These are phyloP conservation scores for Phaeoacremonium minimum DNA, from an alignment of 2,329 filamentous ascomycete genomes.

Conservation along the genomic window DNA sequence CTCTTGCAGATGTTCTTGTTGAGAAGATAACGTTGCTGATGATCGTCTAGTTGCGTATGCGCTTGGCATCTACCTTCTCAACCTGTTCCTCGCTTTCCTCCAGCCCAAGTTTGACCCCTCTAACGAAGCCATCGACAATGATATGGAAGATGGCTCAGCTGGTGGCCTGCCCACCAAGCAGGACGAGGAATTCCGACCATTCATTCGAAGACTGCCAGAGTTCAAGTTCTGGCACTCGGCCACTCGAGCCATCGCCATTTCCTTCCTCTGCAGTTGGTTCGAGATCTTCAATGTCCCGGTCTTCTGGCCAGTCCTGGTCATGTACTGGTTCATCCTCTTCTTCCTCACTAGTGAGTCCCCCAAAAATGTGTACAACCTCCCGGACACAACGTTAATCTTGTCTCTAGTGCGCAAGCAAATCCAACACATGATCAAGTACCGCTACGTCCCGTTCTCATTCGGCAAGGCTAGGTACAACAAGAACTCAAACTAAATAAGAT, in stretches of 20 bases:
- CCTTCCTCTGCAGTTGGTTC: constrained; percentile 88
- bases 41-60: constrained; percentile 77
- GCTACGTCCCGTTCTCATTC: constrained; percentile 90
- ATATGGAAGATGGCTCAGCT: constrained; percentile 88
- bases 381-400: constrained; percentile 1
- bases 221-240: constrained; percentile 99
- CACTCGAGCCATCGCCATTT: constrained; percentile 78
- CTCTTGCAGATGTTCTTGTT: not conserved
- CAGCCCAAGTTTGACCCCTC: constrained; percentile 98
- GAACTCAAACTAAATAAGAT: no score
- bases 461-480: constrained; percentile 81
- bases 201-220: constrained; percentile 91
- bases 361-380: not conserved
- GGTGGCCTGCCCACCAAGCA: constrained; percentile 86
- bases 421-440: constrained; percentile 99
- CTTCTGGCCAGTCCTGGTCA: constrained; percentile 97
- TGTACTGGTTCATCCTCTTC: constrained; percentile 98
- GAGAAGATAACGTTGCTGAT: not conserved
- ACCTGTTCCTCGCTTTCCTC: constrained; percentile 97
- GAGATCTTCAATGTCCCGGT: constrained; percentile 93
- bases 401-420: constrained; percentile 93
- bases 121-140: constrained; percentile 83
- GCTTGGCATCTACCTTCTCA: constrained; percentile 96
- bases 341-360: constrained; percentile 78
- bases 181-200: constrained; percentile 96